Evolutionary conservation across 2,329 filamentous ascomycete species (phyloP), one percentile per base, ranked within the genome.

Genomic region (Xylaria polymorpha): DNA sequence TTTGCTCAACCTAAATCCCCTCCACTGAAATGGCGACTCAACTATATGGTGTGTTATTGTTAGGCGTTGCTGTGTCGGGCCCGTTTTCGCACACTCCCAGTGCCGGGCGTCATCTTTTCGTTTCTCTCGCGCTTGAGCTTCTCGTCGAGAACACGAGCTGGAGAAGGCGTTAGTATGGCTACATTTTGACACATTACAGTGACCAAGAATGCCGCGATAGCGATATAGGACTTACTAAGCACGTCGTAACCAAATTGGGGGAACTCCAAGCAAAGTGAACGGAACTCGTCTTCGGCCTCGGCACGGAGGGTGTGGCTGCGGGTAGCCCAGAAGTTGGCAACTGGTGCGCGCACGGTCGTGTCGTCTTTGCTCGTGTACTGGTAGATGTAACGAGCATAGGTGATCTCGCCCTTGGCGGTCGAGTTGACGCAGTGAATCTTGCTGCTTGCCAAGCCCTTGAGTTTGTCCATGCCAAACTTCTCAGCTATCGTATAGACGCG

Each of bases 221-320:
- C 3, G n/a, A 43, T 12, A 51, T 14, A 25, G 29, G 64, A 83
- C 86, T 74, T 84, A 93, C 89, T 94, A 69, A 98, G 88, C 65
- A 98, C 92, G 80, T 98, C 94, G 83, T 94, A 98, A 77, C 92
- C 92, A 79, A 98, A 98, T 78, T 97, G 92, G 20, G 94, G 94
- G 79, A 91, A 94, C 82, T 97, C 92, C 79, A 97, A 83, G 82
- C 94, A 97, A 81, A 97, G 88, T 55, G 86, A 81, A 79, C 91
- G 90, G 87, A 97, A 97, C 81, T 97, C 93, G 7, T 88, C 87
- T 81, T 97, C 93, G 44, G 94, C 93, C 81, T 97, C 93, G 80
- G 94, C 87, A 20, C 94, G 91, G 72, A 97, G 84, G 14, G 93
- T 90, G 82, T 96, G 94, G 68, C 88, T 91, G 70, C 92, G 86